Conservation (phyloP, 192 early-diverging fungal species). For the Podila clonocystis region DNA sequence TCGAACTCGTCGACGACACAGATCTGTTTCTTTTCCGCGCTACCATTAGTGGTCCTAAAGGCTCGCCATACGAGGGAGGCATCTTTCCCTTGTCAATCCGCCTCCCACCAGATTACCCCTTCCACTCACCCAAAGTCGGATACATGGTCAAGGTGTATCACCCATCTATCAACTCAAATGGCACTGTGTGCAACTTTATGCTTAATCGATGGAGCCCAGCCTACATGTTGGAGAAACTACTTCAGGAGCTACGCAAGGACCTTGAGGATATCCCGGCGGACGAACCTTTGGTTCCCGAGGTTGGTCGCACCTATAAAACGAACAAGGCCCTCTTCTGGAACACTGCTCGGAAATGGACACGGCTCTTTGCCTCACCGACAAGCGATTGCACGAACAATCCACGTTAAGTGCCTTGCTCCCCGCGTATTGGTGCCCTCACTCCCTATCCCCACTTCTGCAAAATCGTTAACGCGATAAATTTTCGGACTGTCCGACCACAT, state of each 20-base stretch:
- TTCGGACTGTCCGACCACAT: no score
- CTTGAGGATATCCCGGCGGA: background rate
- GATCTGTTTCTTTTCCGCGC: slow-evolving; percentile 5
- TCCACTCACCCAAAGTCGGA: slow-evolving; percentile 14
- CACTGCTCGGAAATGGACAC: background rate
- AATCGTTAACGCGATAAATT: no score
- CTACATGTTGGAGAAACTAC: background rate
- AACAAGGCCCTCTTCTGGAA: background rate
- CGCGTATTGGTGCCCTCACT: no score
- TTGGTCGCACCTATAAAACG: background rate
- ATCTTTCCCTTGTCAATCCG: slow-evolving; percentile 9
- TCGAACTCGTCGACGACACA: background rate
- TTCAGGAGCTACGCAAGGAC: background rate
- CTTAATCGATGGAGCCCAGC: slow-evolving; percentile 18
- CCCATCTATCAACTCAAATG: slow-evolving; percentile 23
- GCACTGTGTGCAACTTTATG: slow-evolving; percentile 41
- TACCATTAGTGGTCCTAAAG: slow-evolving; percentile 10
- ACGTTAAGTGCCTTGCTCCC: no score
- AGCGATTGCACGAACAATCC: background rate
- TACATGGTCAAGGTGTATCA: slow-evolving; percentile 32
- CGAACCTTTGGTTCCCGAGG: background rate
- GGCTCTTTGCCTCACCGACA: slow-evolving; percentile 1
- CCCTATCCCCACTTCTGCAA: no score
- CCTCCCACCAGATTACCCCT: slow-evolving; percentile 7
- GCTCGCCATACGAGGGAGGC: slow-evolving; percentile 1